Base-by-base conservation (phyloP, 331 rosid genomes). In the Cucumis variabilis region DNA sequence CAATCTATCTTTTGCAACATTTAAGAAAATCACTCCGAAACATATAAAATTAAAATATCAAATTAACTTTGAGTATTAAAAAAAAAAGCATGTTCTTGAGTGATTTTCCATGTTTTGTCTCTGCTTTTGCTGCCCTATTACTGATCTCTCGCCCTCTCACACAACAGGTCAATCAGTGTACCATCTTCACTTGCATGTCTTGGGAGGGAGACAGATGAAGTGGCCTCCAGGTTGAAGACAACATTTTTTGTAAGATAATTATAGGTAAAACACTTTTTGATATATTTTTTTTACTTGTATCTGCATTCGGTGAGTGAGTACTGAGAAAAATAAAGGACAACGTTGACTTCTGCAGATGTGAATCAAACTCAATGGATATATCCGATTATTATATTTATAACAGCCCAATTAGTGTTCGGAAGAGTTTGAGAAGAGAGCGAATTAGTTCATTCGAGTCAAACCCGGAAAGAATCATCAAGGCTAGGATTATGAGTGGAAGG, bases 131-230 rank as follows among this genome's bases (percentile, higher is more conserved):
- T 20, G 14, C 0, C 24, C n/a, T 48, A 13, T 68, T 46, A 60
- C 60, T 66, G 53, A n/a, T 69, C 66, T 66, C 62, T 69, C 60
- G 62, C 62, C 19, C 46, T 33, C 74, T 84, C 78, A 88, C 60
- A 14, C 87, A 87, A 55, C 88, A 96, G 98, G 96, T 88, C 98
- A 96, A 93, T 94, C 97, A 79, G 98, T 96, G 63, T 94, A 94
- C 89, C 98, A 93, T 93, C 93, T 96, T 83, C 98, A 96, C 93
- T 90, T 96, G 95, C 98, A 96, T 88, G 95, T 96, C 77, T 88
- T 93, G 9, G 98, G 98, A 82, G 98, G 98, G 88, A 96, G 98
- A 89, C 93, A 91, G 87, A 83, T 93, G 96, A 94, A 89, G 74
- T 96, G 98, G 98, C 98, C 97, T 53, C 94, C 98, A 50, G 98